phyloP scores from a whole-genome alignment of 1,284 basidiomycete species.

The Microbotryum violaceum region DNA sequence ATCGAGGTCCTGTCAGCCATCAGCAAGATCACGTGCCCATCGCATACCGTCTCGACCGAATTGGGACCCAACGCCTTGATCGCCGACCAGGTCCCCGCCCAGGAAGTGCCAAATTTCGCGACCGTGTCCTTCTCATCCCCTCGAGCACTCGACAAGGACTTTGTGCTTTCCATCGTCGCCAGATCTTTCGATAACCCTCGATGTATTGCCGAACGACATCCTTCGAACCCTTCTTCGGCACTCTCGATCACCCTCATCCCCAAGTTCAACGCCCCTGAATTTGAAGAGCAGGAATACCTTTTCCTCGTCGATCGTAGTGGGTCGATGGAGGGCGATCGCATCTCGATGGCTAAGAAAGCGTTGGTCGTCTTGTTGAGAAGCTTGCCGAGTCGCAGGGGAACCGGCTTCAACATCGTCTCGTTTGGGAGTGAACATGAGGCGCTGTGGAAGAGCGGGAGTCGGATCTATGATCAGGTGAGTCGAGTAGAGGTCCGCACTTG shows the following conservation, averaged over 20 bases:
- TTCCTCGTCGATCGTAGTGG: conserved; percentile 36
- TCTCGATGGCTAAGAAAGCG: conserved; percentile 20
- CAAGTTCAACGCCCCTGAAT: conserved; percentile 13
- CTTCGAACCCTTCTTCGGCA: conserved; percentile 6
- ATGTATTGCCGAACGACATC: conserved; percentile 28
- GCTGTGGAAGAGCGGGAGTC: conserved; percentile 13
- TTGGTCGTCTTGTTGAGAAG: conserved; percentile 28
- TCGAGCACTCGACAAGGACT: conserved; percentile 20
- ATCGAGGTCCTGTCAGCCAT: conserved; percentile 11
- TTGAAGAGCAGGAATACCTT: conserved; percentile 30
- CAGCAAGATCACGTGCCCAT: conserved; percentile 9
- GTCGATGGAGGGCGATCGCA: conserved; percentile 26
- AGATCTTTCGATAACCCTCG: conserved; percentile 24
- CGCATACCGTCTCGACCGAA: conserved; percentile 14
- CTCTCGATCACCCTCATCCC: conserved; percentile 18
- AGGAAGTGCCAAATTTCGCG: conserved; percentile 1
- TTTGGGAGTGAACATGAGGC: conserved; percentile 20
- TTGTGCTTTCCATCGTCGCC: conserved; percentile 31
- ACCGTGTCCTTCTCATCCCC: conserved; percentile 10
- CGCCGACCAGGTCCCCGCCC: conserved; percentile 7
- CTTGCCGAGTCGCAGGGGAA: conserved; percentile 23
- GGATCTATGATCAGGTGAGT: conserved; percentile 17
- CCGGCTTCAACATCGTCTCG: conserved; percentile 34
- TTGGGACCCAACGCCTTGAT: conserved; percentile 28
- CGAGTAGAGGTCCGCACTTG: no score